Conservation (phyloP, 164 flowering plant species). For the grape (Vitis vinifera) region DNA sequence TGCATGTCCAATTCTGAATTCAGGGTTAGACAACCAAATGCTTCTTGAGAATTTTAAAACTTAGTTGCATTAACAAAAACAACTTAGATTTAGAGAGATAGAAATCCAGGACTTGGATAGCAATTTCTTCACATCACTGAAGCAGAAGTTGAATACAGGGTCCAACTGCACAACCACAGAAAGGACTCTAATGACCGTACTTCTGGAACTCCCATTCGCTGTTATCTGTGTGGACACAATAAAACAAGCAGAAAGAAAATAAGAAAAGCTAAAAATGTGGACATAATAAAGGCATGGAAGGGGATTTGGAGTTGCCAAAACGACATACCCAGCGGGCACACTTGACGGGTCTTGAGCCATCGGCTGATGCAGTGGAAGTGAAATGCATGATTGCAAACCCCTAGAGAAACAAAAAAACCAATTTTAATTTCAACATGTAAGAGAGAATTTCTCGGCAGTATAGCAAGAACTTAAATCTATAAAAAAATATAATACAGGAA, state of each 20-base stretch:
- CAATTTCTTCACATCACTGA: background rate
- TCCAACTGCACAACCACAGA: slow-evolving; percentile 4
- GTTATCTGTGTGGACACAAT: slow-evolving; percentile 32
- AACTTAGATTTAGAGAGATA: background rate
- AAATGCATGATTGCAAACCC: slow-evolving; percentile 55
- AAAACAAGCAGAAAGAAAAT: background rate
- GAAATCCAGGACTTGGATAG: background rate
- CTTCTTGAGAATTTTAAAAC: background rate
- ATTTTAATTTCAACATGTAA: background rate
- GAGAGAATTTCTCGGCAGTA: too few species aligned
- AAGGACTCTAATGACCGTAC: slow-evolving; percentile 41
- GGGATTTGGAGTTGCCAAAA: background rate
- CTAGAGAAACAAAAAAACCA: slow-evolving; percentile 15
- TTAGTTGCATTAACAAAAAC: background rate
- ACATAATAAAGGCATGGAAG: background rate
- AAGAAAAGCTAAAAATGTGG: background rate
- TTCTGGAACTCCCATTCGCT: slow-evolving; percentile 65
- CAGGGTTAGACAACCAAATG: background rate
- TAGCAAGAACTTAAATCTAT: too few species aligned
- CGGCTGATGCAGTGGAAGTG: slow-evolving; percentile 60
- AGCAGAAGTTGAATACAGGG: too few species aligned
- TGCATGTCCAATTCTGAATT: background rate
- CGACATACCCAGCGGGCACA: slow-evolving; percentile 48
- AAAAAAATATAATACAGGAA: too few species aligned
- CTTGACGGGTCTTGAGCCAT: slow-evolving; percentile 63